Percentiles rank a stretch among this genome's conserved stretches.
phyloP scores from a whole-genome alignment of 1,284 basidiomycete species.

The Trametes pubescens region DNA sequence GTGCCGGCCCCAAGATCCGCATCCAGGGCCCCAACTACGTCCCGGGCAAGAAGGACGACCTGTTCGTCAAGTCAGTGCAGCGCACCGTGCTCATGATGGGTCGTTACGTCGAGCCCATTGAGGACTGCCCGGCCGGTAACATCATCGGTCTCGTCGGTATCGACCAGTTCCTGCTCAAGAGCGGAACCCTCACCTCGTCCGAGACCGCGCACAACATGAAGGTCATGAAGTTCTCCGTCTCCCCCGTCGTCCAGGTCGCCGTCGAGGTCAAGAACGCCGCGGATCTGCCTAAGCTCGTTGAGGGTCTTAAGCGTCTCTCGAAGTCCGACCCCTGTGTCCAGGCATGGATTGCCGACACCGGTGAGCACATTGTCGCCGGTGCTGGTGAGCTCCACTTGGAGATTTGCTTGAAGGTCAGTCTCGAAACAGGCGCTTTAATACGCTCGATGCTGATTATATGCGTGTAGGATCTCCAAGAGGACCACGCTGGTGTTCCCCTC shows the following conservation, averaged over 20 bases:
- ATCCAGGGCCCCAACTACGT: conserved; percentile 99
- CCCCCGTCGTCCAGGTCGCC: conserved; percentile 98
- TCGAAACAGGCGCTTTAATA: background rate
- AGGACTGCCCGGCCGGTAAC: conserved; percentile 99
- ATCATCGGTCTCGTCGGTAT: conserved; percentile 99
- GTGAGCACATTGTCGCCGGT: conserved; percentile 99
- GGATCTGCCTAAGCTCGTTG: conserved; percentile 99
- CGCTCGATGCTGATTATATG: background rate
- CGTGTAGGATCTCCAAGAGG: conserved; percentile 92
- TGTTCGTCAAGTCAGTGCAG: conserved; percentile 98
- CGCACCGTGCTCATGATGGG: conserved; percentile 99
- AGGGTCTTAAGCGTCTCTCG: conserved; percentile 99
- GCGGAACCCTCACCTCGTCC: conserved; percentile 95
- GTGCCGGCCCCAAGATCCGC: conserved; percentile 97
- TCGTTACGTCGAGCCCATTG: conserved; percentile 97
- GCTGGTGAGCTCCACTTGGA: conserved; percentile 99
- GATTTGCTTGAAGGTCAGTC: conserved; percentile 93
- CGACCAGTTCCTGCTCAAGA: conserved; percentile 99
- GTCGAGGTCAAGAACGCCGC: conserved; percentile 99
- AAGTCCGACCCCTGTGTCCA: conserved; percentile 99
- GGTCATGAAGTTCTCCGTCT: conserved; percentile 99
- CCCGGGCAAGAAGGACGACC: conserved; percentile 99
- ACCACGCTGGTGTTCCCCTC: conserved; percentile 99
- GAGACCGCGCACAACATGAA: conserved; percentile 99
- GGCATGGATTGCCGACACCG: conserved; percentile 91